A percentile compares a stretch with the other conserved stretches of the same genome.
Evolutionary conservation across 495 filamentous ascomycete species (phyloP).

Genomic region (Wilcoxina mikolae): DNA sequence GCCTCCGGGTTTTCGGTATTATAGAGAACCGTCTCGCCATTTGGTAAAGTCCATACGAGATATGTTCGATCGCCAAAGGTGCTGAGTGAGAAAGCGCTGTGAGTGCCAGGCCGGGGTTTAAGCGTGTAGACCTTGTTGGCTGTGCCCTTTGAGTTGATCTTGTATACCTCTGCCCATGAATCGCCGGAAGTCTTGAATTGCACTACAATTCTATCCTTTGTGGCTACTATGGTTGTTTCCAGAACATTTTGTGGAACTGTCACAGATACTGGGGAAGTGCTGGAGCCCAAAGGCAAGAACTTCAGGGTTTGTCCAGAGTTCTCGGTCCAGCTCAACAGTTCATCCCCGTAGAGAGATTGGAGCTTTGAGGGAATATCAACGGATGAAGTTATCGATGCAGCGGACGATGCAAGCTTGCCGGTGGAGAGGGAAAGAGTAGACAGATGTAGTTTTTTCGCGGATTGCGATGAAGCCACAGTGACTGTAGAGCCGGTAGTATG

Average conservation of each 20-base stretch:
- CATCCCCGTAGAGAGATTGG: background rate
- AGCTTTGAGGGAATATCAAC: conserved; percentile 1
- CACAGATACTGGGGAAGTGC: conserved; percentile 5
- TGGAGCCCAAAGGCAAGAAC: conserved; percentile 13
- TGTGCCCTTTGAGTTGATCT: conserved; percentile 51
- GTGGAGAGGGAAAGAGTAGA: conserved; percentile 10
- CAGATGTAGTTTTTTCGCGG: conserved; percentile 16
- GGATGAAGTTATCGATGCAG: background rate
- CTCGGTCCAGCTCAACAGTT: conserved; percentile 19
- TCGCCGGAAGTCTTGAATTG: conserved; percentile 56
- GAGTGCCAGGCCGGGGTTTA: conserved; percentile 45
- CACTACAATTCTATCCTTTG: conserved; percentile 66
- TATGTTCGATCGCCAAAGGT: conserved; percentile 67
- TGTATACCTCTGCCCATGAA: conserved; percentile 75
- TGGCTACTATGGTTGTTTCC: conserved; percentile 57
- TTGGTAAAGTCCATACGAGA: conserved; percentile 43
- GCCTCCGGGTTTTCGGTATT: conserved; percentile 2
- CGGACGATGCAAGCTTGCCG: conserved; percentile 7
- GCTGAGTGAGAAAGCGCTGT: conserved; percentile 65
- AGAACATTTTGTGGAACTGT: conserved; percentile 43
- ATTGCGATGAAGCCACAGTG: conserved; percentile 9
- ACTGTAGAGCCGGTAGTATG: conserved; percentile 9
- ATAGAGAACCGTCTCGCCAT: conserved; percentile 20
- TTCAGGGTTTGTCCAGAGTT: conserved; percentile 13
- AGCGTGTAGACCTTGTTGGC: conserved; percentile 62